Evolutionary conservation across 2,329 filamentous ascomycete genomes (phyloP), one percentile per base, ranked within the genome.

Genomic region (Pochonia chlamydosporia): DNA sequence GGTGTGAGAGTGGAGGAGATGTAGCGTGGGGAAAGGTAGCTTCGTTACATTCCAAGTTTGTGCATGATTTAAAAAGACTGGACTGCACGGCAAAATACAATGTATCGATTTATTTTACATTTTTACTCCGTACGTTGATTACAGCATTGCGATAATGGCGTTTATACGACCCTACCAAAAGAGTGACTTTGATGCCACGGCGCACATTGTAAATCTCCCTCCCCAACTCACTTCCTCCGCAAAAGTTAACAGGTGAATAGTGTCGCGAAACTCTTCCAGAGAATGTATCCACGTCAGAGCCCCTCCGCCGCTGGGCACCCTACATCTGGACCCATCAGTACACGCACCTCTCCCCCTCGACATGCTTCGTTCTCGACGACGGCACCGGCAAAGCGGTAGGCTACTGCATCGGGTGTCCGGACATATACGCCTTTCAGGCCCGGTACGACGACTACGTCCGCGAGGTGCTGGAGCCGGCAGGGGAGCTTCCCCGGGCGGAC

Each of bases 271-370:
- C 73, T 26, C 67, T 76, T 16, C 71, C 72, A 3, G 67, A 68
- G 0, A 67, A 65, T 4, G 66, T 75, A n/a, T 31, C 54, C 23
- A 39, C 54, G 16, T 69, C 67, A 24, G 57, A 64, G 30, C 56
- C 55, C 10, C 66, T 64, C 5, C 51, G 53, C 40, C 61, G 61
- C 16, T 62, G 74, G 25, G 64, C 71, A 13, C 72, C 73, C 1
- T 76, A 76, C 60, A 54, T 76, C 56, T 77, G 74, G 74, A 73
- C 71, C 8, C 72, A 75, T 56, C 73, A 68, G 31, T 76, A 71
- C 64, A 74, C 71, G 14, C 61, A 67, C 53, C 69, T 76, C 49
- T 71, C 63, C 8, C 72, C 73, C 0, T 35, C 52, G 10, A 69
- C 68, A 13, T 73, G 71, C 63, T 70, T 72, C 58, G 67, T 76